Percentiles rank a stretch among this genome's conserved stretches.
These are phyloP conservation scores for Spergularia bocconei DNA, from an alignment of 148 eudicot genomes.

Conservation along the genomic window DNA sequence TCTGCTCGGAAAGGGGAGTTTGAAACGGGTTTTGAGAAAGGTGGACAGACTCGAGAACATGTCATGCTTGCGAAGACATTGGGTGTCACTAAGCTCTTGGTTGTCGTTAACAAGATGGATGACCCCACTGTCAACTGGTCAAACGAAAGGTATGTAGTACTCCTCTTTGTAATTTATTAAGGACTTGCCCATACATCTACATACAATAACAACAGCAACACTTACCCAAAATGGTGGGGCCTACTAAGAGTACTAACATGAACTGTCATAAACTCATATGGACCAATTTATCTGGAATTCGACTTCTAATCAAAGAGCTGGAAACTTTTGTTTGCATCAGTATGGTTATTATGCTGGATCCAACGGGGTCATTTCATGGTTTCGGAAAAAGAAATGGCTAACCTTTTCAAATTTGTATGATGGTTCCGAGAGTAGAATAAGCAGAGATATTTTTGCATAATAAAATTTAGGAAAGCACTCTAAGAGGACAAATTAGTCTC, in stretches of 20 bases:
- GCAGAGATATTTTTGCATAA: too few species aligned
- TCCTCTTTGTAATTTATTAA: neutral
- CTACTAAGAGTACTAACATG: too few species aligned
- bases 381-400: neutral
- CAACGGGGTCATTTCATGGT: neutral
- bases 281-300: too few species aligned
- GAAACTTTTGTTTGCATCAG: neutral
- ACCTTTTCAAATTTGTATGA: neutral
- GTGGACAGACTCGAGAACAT: slow-evolving; percentile 99
- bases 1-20: slow-evolving; percentile 99
- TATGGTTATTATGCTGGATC: neutral
- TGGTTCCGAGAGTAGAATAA: neutral
- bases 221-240: too few species aligned
- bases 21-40: slow-evolving; percentile 98
- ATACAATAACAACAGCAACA: neutral
- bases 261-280: too few species aligned
- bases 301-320: too few species aligned
- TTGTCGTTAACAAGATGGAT: slow-evolving; percentile 96
- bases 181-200: neutral
- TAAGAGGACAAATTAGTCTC: too few species aligned
- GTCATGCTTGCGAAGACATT: slow-evolving; percentile 93
- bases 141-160: slow-evolving; percentile 61
- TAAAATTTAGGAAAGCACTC: too few species aligned
- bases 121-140: slow-evolving; percentile 96
- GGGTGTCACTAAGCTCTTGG: slow-evolving; percentile 86